Evolutionary conservation across 176 grass and related monocot species (phyloP), one percentile per base, ranked within the genome.

Genomic region (Avena sativa): DNA sequence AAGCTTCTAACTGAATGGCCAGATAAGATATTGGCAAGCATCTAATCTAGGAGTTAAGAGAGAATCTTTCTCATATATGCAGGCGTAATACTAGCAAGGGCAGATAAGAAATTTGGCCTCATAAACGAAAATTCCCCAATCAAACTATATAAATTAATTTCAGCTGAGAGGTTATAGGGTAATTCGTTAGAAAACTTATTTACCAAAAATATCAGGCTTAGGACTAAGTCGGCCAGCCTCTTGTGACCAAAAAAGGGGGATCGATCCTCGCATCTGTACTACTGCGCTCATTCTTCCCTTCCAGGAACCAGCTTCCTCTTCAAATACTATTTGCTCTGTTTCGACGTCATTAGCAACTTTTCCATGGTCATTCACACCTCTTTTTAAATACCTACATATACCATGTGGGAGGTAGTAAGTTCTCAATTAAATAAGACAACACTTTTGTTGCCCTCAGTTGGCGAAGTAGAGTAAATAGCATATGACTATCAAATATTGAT

Each of bases 331-430:
- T 88, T 98, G 97, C 81, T 98, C 97, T 64, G 93, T 98, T 87
- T 98, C 94, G 21, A 98, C 97, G 85, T 98, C 97, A 78, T 98
- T 98, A 52, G 97, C 97, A 89, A 98, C 97, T 88, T 93, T 98
- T 73, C 97, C 97, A 82, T 89, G 81, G 86, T 96, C 97, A 64
- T 98, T 96, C 36, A 98, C 97, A 58, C 97, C 97, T 88, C 97
- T 94, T 92, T 98, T 98, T 69, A 96, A 88, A 89, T 91, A 98
- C 90, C 97, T 98, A 87, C 17, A 84, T 69, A 40, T 80, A 76
- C 80, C 34, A 71, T 67, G 38, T 13, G 47, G 71, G 21, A 56
- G 63, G 76, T 79, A 30, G 25, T 78, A 77, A 86, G 51, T 78
- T 86, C 70, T 77, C 20, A 20, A 85, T 44, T 71, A 34, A 79